Evolutionary conservation across 192 early-diverging fungal species (phyloP).

Genomic region (Gamsiella multidivaricata): DNA sequence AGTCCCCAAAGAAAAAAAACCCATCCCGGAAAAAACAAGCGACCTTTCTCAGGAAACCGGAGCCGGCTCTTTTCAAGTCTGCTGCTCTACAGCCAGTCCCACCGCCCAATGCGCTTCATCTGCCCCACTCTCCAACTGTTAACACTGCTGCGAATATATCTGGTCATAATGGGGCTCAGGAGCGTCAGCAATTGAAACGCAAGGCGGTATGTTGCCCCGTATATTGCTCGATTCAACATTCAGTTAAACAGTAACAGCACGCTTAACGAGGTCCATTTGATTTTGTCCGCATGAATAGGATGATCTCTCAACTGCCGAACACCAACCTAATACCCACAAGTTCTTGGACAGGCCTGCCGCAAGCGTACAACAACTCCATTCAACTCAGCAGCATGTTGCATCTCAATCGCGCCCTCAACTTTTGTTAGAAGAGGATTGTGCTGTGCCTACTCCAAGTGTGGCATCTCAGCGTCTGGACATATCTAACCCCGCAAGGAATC

Average conservation of each 20-base stretch:
- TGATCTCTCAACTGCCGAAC: background rate
- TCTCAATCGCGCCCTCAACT: background rate
- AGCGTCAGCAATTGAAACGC: conserved; percentile 6
- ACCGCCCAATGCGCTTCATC: background rate
- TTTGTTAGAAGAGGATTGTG: no score
- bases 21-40: background rate
- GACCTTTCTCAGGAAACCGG: background rate
- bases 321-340: background rate
- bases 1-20: background rate
- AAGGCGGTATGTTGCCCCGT: conserved; percentile 3
- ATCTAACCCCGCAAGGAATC: no score
- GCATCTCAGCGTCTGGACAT: no score
- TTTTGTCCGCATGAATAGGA: background rate
- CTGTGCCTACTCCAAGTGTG: no score
- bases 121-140: background rate
- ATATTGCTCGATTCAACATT: no score
- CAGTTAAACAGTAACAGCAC: no score
- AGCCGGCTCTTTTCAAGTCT: background rate
- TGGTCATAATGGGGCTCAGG: background rate
- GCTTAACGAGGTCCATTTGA: background rate
- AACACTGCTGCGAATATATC: background rate
- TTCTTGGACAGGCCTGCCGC: no score
- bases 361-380: background rate
- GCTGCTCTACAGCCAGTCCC: background rate
- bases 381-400: background rate